Evolutionary conservation across 768 basidiomycete genomes (phyloP), one percentile per base, ranked within the genome.

Genomic region (Leucocoprinus sp.): DNA sequence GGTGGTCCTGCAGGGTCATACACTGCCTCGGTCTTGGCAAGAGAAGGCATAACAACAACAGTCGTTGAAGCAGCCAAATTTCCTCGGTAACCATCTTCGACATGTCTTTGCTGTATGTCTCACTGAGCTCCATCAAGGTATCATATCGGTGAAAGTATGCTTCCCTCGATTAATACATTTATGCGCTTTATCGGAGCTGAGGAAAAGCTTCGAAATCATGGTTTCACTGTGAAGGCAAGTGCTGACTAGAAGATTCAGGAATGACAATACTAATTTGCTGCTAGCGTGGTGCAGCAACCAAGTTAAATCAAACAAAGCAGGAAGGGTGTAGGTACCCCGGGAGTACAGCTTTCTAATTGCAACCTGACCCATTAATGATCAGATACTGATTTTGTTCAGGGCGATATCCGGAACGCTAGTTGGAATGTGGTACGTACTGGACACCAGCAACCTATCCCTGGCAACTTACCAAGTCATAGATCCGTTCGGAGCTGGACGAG

Each of bases 1-100:
- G 73, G 69, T n/a, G 74, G 74, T 6, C 74, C 74, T 34, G 66
- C 64, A 7, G 72, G 73, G 1, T 62, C 63, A 14, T 75, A 71
- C 50, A 65, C 71, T n/a, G 72, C 73, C 5, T 57, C 68, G 4
- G 66, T 59, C 12, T 58, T 75, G 15, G 70, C 67, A 7, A 60
- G 70, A 27, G 69, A 71, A 40, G 64, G 66, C 1, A 55, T 68
- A 42, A 52, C 64, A 9, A 63, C 68, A 14, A 61, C 59, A 26
- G 55, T 74, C 15, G 50, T 74, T 4, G 74, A 76, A 48, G 60
- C 64, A 3, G 62, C 55, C 11, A 63, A 69, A 50, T 73, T 74
- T 50, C 74, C 73, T 36, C 60, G 68, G 54, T 60, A 29, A 15
- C 23, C n/a, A n/a, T n/a, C n/a, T n/a, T 11, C n/a, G 15, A 22